phyloP scores from a whole-genome alignment of 1,284 basidiomycete genomes.

The Filobasidium uniguttulatum region DNA sequence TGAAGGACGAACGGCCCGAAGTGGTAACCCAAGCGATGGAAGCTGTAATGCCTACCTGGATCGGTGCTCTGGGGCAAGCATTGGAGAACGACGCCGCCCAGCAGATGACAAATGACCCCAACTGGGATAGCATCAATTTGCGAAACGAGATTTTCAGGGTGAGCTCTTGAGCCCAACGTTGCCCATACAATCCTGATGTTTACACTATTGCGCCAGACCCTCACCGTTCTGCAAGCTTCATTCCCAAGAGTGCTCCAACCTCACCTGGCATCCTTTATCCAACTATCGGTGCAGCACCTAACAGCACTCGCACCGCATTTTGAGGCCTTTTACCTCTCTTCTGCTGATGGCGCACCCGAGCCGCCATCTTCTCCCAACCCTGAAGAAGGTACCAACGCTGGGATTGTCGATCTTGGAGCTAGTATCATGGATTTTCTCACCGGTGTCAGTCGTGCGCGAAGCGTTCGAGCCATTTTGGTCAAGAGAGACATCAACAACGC shows the following conservation, averaged over 20 bases:
- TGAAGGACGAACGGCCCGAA: conserved; percentile 78
- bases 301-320: conserved; percentile 53
- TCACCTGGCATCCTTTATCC: conserved; percentile 50
- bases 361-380: conserved; percentile 55
- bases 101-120: conserved; percentile 58
- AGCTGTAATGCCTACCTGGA: conserved; percentile 73
- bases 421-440: conserved; percentile 69
- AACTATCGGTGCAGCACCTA: conserved; percentile 52
- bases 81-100: conserved; percentile 50
- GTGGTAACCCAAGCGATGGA: conserved; percentile 69
- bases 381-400: conserved; percentile 47
- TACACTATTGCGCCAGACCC: conserved; percentile 43
- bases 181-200: background rate
- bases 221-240: conserved; percentile 57
- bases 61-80: conserved; percentile 67
- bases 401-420: conserved; percentile 52
- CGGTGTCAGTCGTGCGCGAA: conserved; percentile 48
- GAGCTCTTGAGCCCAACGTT: no score
- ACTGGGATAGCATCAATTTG: conserved; percentile 45
- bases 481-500: conserved; percentile 13
- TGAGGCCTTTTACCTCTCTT: conserved; percentile 50
- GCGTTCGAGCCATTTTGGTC: conserved; percentile 49
- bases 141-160: conserved; percentile 69
- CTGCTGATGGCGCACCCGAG: conserved; percentile 38
- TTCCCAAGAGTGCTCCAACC: conserved; percentile 57